A percentile compares a stretch with the other conserved stretches of the same genome.
Conservation (phyloP, 331 rosid genomes). For the Rhamnella rubrinervis region DNA sequence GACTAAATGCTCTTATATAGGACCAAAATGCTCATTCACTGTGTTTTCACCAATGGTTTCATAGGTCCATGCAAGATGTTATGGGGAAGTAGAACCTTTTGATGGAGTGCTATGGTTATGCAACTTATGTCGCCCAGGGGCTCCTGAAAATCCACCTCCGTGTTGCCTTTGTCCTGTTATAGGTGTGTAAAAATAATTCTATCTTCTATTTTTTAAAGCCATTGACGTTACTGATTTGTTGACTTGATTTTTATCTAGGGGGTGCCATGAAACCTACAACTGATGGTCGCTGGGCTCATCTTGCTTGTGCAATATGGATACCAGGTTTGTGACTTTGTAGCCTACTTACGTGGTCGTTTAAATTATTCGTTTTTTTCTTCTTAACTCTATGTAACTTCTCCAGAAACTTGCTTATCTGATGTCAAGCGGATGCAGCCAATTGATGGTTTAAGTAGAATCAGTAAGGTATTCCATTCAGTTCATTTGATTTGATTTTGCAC, state of each 20-base stretch:
- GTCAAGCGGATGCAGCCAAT: constrained; percentile 97
- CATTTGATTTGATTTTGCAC: background rate
- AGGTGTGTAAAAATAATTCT: constrained; percentile 51
- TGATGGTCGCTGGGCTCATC: constrained; percentile 98
- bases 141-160: constrained; percentile 70
- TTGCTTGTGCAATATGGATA: constrained; percentile 99
- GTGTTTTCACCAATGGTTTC: constrained; percentile 11
- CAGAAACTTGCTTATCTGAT: constrained; percentile 99
- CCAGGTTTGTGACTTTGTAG: constrained; percentile 66
- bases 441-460: constrained; percentile 88
- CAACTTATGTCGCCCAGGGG: constrained; percentile 89
- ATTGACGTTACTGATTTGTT: constrained; percentile 22
- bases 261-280: constrained; percentile 99
- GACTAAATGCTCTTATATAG: background rate
- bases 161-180: constrained; percentile 95
- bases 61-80: constrained; percentile 96
- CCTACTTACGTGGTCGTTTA: constrained; percentile 16
- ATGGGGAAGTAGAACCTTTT: constrained; percentile 91
- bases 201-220: constrained; percentile 17
- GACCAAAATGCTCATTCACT: background rate
- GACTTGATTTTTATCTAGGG: constrained; percentile 52
- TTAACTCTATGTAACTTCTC: constrained; percentile 29
- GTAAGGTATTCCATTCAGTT: constrained; percentile 54
- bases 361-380: constrained; percentile 20
- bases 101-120: constrained; percentile 92